Conservation (phyloP, 306 rosid genomes). For the Begonia fuchsioides region DNA sequence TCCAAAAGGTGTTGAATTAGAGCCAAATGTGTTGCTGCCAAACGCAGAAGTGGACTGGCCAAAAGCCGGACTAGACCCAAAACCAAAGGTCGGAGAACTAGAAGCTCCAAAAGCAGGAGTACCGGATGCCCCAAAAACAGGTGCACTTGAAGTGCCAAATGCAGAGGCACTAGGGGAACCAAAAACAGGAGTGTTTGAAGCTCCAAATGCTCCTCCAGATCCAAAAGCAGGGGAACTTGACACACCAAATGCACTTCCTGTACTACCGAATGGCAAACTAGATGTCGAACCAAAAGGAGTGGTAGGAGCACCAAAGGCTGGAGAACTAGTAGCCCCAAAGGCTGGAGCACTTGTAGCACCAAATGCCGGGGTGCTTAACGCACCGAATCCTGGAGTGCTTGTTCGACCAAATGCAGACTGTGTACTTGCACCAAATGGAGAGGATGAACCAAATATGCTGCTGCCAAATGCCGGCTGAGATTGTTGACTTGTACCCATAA, state of each 20-base stretch:
- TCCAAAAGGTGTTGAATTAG: constrained; percentile 53
- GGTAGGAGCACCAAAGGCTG: constrained; percentile 45
- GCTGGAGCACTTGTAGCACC: constrained; percentile 18
- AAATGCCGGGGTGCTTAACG: neutral
- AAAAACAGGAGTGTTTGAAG: neutral
- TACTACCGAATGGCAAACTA: constrained; percentile 25
- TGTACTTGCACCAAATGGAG: constrained; percentile 58
- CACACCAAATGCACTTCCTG: constrained; percentile 29
- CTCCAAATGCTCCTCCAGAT: neutral
- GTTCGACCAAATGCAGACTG: constrained; percentile 43
- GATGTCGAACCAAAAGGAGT: constrained; percentile 53
- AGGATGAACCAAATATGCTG: constrained; percentile 63
- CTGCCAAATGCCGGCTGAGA: constrained; percentile 88
- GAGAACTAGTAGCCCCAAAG: constrained; percentile 39
- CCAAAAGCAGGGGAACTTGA: constrained; percentile 1
- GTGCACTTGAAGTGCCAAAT: constrained; percentile 37
- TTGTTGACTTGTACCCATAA: constrained; percentile 49
- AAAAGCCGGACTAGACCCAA: constrained; percentile 46
- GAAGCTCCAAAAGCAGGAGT: constrained; percentile 70
- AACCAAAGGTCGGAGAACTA: constrained; percentile 59
- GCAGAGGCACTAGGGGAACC: constrained; percentile 25
- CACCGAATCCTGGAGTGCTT: neutral
- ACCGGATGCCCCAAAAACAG: constrained; percentile 46
- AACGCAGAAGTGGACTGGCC: constrained; percentile 64
- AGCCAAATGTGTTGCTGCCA: constrained; percentile 62